These are phyloP conservation scores for Sugiyamaella neomexicana DNA, from an alignment of 1,139 yeast species.

Conservation along the genomic window DNA sequence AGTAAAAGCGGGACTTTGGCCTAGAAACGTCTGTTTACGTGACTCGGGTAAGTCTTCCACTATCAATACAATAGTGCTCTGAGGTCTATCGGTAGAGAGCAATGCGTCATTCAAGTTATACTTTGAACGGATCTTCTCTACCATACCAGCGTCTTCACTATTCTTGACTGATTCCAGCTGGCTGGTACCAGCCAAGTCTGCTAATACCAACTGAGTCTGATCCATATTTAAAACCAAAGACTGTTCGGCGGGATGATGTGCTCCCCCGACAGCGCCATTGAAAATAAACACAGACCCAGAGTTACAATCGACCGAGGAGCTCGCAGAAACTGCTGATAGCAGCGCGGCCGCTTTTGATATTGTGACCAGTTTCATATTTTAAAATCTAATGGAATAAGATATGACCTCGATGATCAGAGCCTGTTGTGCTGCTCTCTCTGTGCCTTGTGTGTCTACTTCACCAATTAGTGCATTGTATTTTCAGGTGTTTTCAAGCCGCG, in stretches of 20 bases:
- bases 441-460: neutral
- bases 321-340: neutral
- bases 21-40: constrained; percentile 17
- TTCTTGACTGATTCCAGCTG: constrained; percentile 24
- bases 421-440: neutral
- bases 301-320: constrained; percentile 3
- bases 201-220: constrained; percentile 34
- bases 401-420: too few relatives aligned
- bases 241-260: neutral
- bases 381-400: neutral
- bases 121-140: constrained; percentile 8
- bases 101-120: constrained; percentile 16
- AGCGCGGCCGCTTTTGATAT: neutral
- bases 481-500: neutral
- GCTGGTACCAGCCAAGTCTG: constrained; percentile 32
- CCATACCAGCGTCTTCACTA: constrained; percentile 24
- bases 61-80: constrained; percentile 24
- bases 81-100: constrained; percentile 12
- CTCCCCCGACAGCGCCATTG: neutral
- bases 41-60: constrained; percentile 29
- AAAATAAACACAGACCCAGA: constrained; percentile 11
- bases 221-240: constrained; percentile 16
- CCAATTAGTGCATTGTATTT: neutral
- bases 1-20: constrained; percentile 28
- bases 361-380: constrained; percentile 2